Evolutionary conservation across 2,329 filamentous ascomycete genomes (phyloP).

Genomic region (Calonectria multiphialidica): DNA sequence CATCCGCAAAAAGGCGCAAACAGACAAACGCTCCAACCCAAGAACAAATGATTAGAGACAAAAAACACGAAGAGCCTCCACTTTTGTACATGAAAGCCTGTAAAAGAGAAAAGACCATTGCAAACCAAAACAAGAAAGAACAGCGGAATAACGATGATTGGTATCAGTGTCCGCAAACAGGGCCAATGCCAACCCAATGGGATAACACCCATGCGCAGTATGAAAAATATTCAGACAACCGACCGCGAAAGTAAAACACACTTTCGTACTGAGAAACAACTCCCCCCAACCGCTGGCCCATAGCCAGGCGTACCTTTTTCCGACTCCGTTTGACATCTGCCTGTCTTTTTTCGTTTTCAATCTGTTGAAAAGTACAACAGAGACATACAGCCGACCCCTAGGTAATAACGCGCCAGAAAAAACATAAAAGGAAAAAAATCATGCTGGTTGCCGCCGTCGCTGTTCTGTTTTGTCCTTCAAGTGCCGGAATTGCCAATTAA

Average conservation of each 20-base stretch:
- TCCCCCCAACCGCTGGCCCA: constrained; percentile 22
- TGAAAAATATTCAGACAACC: constrained; percentile 38
- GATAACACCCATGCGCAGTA: constrained; percentile 32
- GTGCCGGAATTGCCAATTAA: constrained; percentile 14
- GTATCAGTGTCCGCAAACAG: constrained; percentile 35
- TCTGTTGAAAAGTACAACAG: constrained; percentile 22
- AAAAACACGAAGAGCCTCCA: constrained; percentile 20
- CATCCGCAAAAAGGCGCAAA: constrained; percentile 23
- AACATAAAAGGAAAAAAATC: constrained; percentile 19
- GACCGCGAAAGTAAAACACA: constrained; percentile 31
- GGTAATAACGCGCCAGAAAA: neutral
- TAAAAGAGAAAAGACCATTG: neutral
- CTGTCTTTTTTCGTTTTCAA: constrained; percentile 27
- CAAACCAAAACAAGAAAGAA: constrained; percentile 9
- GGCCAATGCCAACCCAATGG: constrained; percentile 21
- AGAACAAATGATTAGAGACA: constrained; percentile 33
- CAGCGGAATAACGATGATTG: constrained; percentile 24
- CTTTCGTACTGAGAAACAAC: constrained; percentile 22
- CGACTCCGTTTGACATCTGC: constrained; percentile 33
- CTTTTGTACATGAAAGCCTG: constrained; percentile 24
- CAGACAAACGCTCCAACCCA: constrained; percentile 31
- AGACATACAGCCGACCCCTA: constrained; percentile 21
- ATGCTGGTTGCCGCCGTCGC: constrained; percentile 36
- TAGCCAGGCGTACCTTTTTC: constrained; percentile 27
- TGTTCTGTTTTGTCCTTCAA: constrained; percentile 34